phyloP scores from a whole-genome alignment of 352 stramenopile species.

The Globisporangium radiosum region DNA sequence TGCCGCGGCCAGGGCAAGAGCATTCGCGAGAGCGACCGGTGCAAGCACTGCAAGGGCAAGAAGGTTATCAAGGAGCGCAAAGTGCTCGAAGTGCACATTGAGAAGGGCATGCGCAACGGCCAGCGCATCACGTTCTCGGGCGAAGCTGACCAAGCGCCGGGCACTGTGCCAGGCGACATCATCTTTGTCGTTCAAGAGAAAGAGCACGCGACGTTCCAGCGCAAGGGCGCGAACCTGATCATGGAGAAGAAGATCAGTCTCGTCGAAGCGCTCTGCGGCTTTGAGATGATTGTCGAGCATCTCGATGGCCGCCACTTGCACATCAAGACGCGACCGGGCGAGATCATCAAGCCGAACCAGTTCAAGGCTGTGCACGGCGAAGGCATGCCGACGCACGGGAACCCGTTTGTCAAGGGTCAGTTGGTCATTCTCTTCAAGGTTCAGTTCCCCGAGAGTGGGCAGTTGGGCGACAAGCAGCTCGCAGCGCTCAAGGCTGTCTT shows the following conservation, averaged over 20 bases:
- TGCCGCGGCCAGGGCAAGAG: constrained; percentile 94
- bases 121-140: constrained; percentile 97
- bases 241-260: constrained; percentile 95
- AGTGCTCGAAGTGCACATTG: constrained; percentile 97
- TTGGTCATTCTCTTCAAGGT: constrained; percentile 98
- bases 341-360: constrained; percentile 91
- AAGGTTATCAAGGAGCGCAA: constrained; percentile 97
- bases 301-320: constrained; percentile 89
- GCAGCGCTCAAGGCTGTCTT: constrained; percentile 59
- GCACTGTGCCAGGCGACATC: constrained; percentile 89
- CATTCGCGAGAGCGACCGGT: constrained; percentile 92
- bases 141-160: constrained; percentile 95
- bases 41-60: constrained; percentile 90
- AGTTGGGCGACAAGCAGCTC: constrained; percentile 82
- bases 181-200: constrained; percentile 98
- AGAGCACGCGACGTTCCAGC: constrained; percentile 93
- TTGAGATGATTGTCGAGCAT: constrained; percentile 91
- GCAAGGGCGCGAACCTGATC: constrained; percentile 95
- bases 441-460: constrained; percentile 91
- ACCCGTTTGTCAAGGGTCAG: constrained; percentile 97
- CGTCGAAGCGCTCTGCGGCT: constrained; percentile 90
- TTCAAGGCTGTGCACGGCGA: constrained; percentile 94
- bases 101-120: constrained; percentile 97
- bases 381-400: constrained; percentile 97
- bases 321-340: constrained; percentile 89